A percentile compares a stretch with the other conserved stretches of the same genome.
Evolutionary conservation across 2,329 filamentous ascomycete genomes (phyloP).

Genomic region (Fusarium clavum): DNA sequence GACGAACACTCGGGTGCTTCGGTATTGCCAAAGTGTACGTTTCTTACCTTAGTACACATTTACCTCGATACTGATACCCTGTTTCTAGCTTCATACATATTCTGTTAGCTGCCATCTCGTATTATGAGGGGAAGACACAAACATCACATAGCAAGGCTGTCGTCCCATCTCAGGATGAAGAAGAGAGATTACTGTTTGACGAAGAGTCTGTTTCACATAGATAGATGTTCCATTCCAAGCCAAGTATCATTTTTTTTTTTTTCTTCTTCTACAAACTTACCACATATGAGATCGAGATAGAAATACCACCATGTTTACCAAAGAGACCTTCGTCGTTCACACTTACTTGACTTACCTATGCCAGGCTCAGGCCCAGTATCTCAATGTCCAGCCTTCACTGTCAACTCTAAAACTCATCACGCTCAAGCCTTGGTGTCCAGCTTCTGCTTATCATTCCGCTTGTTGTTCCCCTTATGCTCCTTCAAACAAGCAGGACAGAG

Average conservation of each 20-base stretch:
- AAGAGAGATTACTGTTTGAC: constrained; percentile 11
- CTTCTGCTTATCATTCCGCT: constrained; percentile 10
- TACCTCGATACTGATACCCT: background rate
- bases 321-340: background rate
- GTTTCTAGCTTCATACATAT: constrained; percentile 12
- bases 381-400: background rate
- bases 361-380: background rate
- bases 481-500: constrained; percentile 14
- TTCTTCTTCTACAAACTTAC: background rate
- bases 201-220: background rate
- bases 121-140: constrained; percentile 16
- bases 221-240: background rate
- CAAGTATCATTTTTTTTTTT: background rate
- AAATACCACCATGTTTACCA: background rate
- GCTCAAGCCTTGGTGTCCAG: background rate
- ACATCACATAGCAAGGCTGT: background rate
- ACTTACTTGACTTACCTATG: background rate
- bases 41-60: background rate
- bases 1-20: constrained; percentile 23
- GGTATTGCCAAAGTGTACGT: constrained; percentile 27
- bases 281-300: background rate
- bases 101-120: constrained; percentile 14
- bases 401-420: background rate
- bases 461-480: constrained; percentile 5
- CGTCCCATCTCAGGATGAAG: constrained; percentile 2